Evolutionary conservation across 2,329 filamentous ascomycete genomes (phyloP), one percentile per base, ranked within the genome.

Genomic region (Phoma herbarum): DNA sequence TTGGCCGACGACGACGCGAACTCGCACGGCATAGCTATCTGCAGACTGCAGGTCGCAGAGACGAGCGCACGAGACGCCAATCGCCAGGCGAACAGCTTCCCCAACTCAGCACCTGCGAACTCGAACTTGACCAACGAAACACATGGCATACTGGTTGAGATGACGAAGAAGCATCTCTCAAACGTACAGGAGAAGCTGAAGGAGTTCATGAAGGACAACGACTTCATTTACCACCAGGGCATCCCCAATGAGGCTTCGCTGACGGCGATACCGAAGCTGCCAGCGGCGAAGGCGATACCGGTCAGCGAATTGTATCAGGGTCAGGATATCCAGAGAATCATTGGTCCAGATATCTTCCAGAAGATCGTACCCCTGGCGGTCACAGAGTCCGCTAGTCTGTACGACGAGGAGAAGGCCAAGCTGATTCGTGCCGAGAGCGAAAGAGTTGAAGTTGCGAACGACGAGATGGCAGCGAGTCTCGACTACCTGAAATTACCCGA

Each of bases 351-450:
- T 73, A 90, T 99, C 50, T 99, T 99, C 78, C 89, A 95, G 66
- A 96, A 96, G 76, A 97, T 99, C 60, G 92, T 98, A 2, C 95
- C 95, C 0, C 90, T 98, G 81, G 91, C 93, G 3, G 94, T 99
- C 1, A 99, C 95, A 0, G 94, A 99, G 77, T 96, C 92, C 23
- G 95, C 95, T 12, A 98, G 95, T 80, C 80, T 98, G 69, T 99
- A 99, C 75, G 95, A 98, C 64, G 95, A 99, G 78, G 95, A 99
- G 76, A 99, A 99, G 79, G 95, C 95, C 12, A 98, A 99, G 77
- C 80, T 99, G 57, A 88, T 97, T 39, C 87, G 95, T 57, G 94
- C 94, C 2, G 96, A 99, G 78, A 93, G 92, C 0, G 95, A 99
- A 77, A 88, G 92, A 66, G 93, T 96, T 1, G 94, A 98, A 69